Evolutionary conservation across 2,329 filamentous ascomycete species (phyloP).

Genomic region (Zarea fungicola): DNA sequence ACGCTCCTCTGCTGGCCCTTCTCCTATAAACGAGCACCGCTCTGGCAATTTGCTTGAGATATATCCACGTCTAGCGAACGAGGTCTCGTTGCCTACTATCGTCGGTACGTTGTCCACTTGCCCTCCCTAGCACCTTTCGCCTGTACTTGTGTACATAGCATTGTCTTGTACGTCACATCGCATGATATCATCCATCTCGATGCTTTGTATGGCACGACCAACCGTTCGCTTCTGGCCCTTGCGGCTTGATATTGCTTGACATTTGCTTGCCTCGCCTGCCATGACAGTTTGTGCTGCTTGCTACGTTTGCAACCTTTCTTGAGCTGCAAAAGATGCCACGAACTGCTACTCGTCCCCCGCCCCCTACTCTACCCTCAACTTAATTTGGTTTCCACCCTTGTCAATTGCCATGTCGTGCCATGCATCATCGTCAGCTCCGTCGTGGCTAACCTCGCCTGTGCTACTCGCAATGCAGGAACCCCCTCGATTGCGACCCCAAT

Average conservation of each 20-base stretch:
- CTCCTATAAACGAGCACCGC: conserved; percentile 26
- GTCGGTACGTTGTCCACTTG: conserved; percentile 39
- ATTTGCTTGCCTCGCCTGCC: no score
- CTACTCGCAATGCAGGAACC: conserved; percentile 38
- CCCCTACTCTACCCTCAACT: not conserved
- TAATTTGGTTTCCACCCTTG: not conserved
- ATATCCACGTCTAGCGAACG: conserved; percentile 25
- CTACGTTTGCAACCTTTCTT: not conserved
- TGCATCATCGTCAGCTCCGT: not conserved
- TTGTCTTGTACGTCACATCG: no score
- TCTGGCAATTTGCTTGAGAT: conserved; percentile 27
- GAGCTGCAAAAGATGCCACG: not conserved
- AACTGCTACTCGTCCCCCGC: not conserved
- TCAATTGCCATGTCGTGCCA: not conserved
- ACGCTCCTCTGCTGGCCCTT: conserved; percentile 39
- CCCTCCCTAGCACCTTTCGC: conserved; percentile 3
- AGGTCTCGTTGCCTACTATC: conserved; percentile 44
- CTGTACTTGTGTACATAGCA: no score
- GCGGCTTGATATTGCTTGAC: no score
- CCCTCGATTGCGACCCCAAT: conserved; percentile 55
- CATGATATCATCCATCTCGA: no score
- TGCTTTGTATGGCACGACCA: no score
- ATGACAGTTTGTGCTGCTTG: no score
- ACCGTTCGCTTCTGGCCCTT: no score
- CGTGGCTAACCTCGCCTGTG: conserved; percentile 23